A percentile compares a stretch with the other conserved stretches of the same genome.
These are phyloP conservation scores for Penicillium hesseltinei DNA, from an alignment of 2,329 filamentous ascomycete genomes.

Conservation along the genomic window DNA sequence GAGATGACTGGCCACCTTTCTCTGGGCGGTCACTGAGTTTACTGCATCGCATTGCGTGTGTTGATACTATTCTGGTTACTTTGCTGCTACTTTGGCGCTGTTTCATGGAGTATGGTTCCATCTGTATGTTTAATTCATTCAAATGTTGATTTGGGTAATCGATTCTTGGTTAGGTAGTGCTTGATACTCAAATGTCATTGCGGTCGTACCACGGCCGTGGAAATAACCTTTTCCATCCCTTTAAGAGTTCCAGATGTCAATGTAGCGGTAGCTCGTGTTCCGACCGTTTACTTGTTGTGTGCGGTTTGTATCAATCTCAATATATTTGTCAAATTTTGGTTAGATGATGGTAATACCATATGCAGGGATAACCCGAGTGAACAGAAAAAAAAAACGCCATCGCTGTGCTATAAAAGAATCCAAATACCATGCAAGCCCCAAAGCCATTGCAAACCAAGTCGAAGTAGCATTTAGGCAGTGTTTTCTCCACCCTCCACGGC, in stretches of 20 bases:
- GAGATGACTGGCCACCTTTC: conserved; percentile 37
- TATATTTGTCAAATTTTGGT: background rate
- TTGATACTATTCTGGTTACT: conserved; percentile 2
- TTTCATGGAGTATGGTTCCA: conserved; percentile 4
- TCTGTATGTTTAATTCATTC: conserved; percentile 9
- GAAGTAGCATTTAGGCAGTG: background rate
- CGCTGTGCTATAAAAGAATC: conserved; percentile 7
- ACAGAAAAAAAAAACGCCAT: conserved; percentile 5
- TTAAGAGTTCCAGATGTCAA: background rate
- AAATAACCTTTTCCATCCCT: background rate
- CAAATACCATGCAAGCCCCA: background rate
- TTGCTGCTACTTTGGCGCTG: conserved; percentile 8
- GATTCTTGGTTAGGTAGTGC: conserved; percentile 7
- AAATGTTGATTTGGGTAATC: conserved; percentile 5
- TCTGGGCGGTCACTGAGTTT: conserved; percentile 18
- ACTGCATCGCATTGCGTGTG: conserved; percentile 2
- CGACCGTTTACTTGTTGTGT: background rate
- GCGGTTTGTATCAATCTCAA: background rate
- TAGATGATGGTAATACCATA: background rate
- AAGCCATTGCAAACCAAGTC: background rate
- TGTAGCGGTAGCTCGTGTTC: background rate
- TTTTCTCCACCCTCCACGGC: conserved; percentile 19
- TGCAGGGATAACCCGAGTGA: background rate
- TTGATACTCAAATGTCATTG: conserved; percentile 9
- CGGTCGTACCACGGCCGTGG: background rate